Percentiles rank a stretch among this genome's conserved stretches.
These are phyloP conservation scores for Helianthus tuberosus DNA, from an alignment of 129 eudicot genomes.

Conservation along the genomic window DNA sequence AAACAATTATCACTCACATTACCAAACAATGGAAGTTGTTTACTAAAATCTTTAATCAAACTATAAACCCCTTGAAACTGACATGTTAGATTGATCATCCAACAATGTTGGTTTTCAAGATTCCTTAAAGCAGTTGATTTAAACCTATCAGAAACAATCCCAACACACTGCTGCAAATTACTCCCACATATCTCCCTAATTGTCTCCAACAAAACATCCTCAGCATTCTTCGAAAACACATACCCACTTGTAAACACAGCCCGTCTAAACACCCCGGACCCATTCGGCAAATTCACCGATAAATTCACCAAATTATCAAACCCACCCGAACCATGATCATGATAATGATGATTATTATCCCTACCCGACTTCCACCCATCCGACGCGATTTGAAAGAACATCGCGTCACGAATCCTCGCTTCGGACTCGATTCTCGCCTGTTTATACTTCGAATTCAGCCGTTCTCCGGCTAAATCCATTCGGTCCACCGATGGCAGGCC, in stretches of 20 bases:
- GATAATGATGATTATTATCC: constrained; percentile 16
- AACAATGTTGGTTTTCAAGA: constrained; percentile 73
- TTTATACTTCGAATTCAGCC: constrained; percentile 63
- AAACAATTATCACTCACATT: constrained; percentile 64
- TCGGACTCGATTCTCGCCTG: constrained; percentile 61
- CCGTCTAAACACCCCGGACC: constrained; percentile 62
- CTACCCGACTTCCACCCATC: constrained; percentile 70
- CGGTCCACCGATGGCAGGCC: constrained; percentile 57
- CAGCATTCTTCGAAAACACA: constrained; percentile 69
- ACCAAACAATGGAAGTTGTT: constrained; percentile 72
- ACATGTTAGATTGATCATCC: constrained; percentile 88
- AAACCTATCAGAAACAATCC: constrained; percentile 81
- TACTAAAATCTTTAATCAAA: constrained; percentile 73
- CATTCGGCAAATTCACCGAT: constrained; percentile 80
- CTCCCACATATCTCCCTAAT: constrained; percentile 64
- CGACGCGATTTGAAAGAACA: constrained; percentile 76
- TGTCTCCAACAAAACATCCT: constrained; percentile 73
- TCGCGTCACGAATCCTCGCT: constrained; percentile 76
- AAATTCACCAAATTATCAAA: constrained; percentile 76
- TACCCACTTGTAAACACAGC: constrained; percentile 71
- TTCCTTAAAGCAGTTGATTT: constrained; percentile 68
- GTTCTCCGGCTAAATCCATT: constrained; percentile 56
- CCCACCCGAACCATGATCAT: constrained; percentile 22
- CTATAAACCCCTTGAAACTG: constrained; percentile 65
- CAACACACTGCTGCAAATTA: constrained; percentile 65